phyloP scores from a whole-genome alignment of 768 basidiomycete species.

The Boletus rubropictus region DNA sequence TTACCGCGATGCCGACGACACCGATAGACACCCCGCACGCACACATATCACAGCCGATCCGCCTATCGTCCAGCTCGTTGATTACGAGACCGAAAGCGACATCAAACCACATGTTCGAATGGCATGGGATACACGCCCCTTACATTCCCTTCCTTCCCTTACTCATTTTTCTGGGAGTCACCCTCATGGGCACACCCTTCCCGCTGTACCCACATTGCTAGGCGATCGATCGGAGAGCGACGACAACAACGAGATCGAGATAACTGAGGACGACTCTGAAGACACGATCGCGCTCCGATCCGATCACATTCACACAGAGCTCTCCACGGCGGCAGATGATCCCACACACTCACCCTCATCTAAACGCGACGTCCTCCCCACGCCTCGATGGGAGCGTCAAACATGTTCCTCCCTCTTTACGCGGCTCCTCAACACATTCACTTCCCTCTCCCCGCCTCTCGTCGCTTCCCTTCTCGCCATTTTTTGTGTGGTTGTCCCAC shows the following conservation, averaged over 20 bases:
- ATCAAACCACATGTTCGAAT: not conserved
- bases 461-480: conserved; percentile 74
- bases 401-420: not conserved
- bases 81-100: conserved; percentile 6
- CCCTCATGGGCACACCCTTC: conserved; percentile 1
- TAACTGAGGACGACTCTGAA: conserved; percentile 19
- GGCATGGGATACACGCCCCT: not conserved
- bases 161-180: not conserved
- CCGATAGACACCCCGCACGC: not conserved
- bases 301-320: conserved; percentile 8
- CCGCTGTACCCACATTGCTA: conserved; percentile 17
- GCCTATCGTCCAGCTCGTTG: conserved; percentile 4
- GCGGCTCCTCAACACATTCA: not conserved
- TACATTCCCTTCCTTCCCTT: not conserved
- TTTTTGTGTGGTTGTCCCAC: conserved; percentile 68
- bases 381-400: conserved; percentile 6
- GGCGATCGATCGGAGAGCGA: conserved; percentile 27
- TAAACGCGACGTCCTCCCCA: not conserved
- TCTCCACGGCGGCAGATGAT: conserved; percentile 14
- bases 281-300: conserved; percentile 11
- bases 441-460: conserved; percentile 86
- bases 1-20: conserved; percentile 10
- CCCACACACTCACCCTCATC: not conserved
- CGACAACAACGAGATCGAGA: conserved; percentile 10
- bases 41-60: not conserved